Conservation (phyloP, 2,329 filamentous ascomycete species). For the Calonectria montana region DNA sequence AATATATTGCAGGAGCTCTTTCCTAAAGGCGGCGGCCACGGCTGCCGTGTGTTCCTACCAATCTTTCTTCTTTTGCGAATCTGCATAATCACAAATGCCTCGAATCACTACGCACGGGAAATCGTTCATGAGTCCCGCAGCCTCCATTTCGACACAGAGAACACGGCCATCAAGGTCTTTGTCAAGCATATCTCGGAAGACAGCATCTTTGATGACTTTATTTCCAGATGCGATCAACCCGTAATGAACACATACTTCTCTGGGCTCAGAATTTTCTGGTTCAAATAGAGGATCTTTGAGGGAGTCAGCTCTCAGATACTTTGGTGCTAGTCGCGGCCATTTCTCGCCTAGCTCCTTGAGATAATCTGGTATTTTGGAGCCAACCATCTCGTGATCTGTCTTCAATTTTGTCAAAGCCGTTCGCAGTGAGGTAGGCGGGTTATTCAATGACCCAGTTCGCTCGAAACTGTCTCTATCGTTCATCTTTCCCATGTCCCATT, state of each 20-base stretch:
- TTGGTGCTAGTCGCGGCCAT: conserved; percentile 9
- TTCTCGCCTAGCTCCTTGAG: neutral
- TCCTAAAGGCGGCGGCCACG: conserved; percentile 45
- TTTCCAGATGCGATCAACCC: conserved; percentile 31
- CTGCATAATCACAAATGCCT: conserved; percentile 51
- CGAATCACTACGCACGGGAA: conserved; percentile 47
- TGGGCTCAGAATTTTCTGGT: neutral
- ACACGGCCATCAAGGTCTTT: neutral
- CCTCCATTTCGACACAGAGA: conserved; percentile 43
- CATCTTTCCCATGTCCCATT: neutral
- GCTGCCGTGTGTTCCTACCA: conserved; percentile 47
- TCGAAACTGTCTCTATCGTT: neutral
- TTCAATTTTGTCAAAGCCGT: neutral
- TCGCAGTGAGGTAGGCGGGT: neutral
- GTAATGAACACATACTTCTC: conserved; percentile 30
- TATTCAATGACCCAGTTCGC: conserved; percentile 15
- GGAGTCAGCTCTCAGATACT: neutral
- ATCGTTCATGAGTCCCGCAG: conserved; percentile 44
- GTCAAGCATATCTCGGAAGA: conserved; percentile 12
- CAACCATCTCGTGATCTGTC: neutral
- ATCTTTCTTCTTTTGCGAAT: conserved; percentile 46
- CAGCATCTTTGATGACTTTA: conserved; percentile 35
- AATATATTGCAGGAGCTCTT: conserved; percentile 37
- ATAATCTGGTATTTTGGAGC: conserved; percentile 10
- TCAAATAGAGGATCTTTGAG: neutral